phyloP scores from a whole-genome alignment of 2,329 filamentous ascomycete species.

The Fusarium sp. region DNA sequence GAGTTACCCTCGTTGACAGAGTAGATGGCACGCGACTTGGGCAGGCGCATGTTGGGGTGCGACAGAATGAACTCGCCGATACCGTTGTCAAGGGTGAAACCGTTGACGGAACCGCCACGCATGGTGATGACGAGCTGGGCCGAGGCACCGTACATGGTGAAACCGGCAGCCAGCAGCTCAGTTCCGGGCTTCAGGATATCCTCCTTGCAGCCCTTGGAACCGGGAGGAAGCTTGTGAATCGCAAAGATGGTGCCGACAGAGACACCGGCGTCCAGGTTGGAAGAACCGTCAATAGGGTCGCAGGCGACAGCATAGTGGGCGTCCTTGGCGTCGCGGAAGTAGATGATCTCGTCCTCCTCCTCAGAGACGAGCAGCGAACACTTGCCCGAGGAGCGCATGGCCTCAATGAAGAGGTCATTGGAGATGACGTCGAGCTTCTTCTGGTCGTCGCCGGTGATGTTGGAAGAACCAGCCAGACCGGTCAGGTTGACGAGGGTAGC shows the following conservation, averaged over 20 bases:
- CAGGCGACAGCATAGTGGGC: constrained; percentile 95
- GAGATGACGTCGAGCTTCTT: constrained; percentile 99
- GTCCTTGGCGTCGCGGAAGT: constrained; percentile 80
- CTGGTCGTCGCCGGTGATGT: constrained; percentile 96
- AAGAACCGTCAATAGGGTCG: constrained; percentile 97
- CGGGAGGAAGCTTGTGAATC: constrained; percentile 88
- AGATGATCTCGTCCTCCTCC: constrained; percentile 93
- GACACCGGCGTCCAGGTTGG: constrained; percentile 96
- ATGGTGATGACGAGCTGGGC: constrained; percentile 97
- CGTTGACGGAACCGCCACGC: constrained; percentile 91
- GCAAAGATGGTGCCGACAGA: constrained; percentile 98
- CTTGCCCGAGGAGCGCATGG: constrained; percentile 92
- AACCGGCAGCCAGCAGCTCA: constrained; percentile 93
- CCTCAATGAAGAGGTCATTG: constrained; percentile 96
- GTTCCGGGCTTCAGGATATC: constrained; percentile 91
- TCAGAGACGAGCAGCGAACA: constrained; percentile 95
- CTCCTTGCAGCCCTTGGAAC: constrained; percentile 78
- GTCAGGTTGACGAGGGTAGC: constrained; percentile 95
- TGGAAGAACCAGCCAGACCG: constrained; percentile 92
- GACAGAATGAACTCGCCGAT: constrained; percentile 99
- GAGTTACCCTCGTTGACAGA: constrained; percentile 99
- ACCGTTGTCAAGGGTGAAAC: constrained; percentile 96
- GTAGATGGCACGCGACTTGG: constrained; percentile 86
- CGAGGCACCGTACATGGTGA: constrained; percentile 99
- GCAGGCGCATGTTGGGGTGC: constrained; percentile 93